Conservation (phyloP, 225 moss, liverwort and hornwort genomes). For the Straminergon stramineum region DNA sequence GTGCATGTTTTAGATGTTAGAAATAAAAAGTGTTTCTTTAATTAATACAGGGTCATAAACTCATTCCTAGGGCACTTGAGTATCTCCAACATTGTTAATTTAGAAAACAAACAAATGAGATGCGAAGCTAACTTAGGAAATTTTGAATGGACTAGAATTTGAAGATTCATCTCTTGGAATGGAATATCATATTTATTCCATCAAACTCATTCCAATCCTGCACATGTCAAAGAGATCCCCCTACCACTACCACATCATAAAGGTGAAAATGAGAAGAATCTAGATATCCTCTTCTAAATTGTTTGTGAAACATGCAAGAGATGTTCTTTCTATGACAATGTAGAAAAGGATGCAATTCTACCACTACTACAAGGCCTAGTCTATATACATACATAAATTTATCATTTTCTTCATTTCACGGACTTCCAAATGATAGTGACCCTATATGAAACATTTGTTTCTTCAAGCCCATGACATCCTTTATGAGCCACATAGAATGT, state of each 20-base stretch:
- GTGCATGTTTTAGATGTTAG: background rate
- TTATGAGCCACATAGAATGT: background rate
- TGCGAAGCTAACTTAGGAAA: background rate
- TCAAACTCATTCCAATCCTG: background rate
- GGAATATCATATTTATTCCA: background rate
- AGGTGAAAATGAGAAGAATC: background rate
- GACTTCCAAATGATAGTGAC: background rate
- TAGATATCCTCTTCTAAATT: background rate
- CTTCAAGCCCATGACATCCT: background rate
- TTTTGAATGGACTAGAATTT: background rate
- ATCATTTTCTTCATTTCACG: background rate
- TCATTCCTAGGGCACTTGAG: background rate
- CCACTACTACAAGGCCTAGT: background rate
- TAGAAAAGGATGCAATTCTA: background rate
- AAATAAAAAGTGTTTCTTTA: too few relatives aligned
- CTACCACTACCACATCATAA: background rate
- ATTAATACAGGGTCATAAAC: too few relatives aligned
- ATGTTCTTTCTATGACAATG: background rate
- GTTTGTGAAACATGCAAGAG: background rate
- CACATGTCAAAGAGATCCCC: accelerated
- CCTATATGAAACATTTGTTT: background rate
- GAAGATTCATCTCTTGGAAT: background rate
- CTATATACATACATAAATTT: background rate
- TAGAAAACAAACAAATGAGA: background rate
- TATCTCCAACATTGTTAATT: background rate